These are phyloP conservation scores for Oenanthe sinensis DNA, from an alignment of 129 eudicot genomes.

Conservation along the genomic window DNA sequence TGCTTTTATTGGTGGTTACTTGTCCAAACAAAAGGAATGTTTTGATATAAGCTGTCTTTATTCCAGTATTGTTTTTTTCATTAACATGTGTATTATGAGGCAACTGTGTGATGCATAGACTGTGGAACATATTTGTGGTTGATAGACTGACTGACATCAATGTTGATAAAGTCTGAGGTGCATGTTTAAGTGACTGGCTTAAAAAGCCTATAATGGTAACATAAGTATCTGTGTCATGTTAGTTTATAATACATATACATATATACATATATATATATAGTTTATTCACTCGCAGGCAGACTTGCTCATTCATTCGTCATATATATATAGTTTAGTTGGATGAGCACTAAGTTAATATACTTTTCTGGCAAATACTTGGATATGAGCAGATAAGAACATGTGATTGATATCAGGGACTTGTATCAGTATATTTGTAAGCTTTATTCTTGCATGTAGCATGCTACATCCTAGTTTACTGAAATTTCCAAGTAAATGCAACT, in stretches of 20 bases:
- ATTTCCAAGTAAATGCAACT: background rate
- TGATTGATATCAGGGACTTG: background rate
- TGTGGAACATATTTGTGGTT: background rate
- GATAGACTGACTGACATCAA: background rate
- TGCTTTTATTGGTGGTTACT: background rate
- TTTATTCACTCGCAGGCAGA: too few species aligned
- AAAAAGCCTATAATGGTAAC: background rate
- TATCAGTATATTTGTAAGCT: background rate
- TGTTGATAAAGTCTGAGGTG: background rate
- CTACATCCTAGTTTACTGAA: background rate
- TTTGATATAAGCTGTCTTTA: background rate
- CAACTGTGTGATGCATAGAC: background rate
- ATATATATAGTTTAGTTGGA: background rate
- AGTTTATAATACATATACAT: background rate
- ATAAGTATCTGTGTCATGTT: background rate
- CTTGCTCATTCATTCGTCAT: too few species aligned
- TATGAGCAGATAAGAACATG: background rate
- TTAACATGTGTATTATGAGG: background rate
- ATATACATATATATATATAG: too few species aligned
- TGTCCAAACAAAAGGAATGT: background rate
- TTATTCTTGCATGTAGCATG: background rate
- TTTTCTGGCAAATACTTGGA: background rate
- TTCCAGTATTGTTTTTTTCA: background rate
- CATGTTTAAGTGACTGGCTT: background rate
- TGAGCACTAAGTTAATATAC: background rate